These are phyloP conservation scores for Blattamonas nauphoetae DNA, from an alignment of 78 protist genomes.

Conservation along the genomic window DNA sequence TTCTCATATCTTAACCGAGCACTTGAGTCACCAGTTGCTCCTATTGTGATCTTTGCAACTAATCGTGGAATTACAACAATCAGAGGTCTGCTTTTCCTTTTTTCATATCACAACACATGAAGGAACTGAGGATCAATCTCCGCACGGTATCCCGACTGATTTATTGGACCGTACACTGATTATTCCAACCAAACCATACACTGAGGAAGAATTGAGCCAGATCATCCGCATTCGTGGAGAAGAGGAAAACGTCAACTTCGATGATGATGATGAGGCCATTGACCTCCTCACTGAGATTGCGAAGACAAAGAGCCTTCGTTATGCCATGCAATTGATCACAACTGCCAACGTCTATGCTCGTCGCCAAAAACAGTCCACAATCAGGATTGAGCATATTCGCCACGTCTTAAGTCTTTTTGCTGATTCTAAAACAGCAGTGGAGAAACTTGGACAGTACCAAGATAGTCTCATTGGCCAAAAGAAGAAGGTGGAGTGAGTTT, in stretches of 20 bases:
- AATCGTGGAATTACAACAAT: conserved; percentile 84
- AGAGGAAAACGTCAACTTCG: conserved; percentile 96
- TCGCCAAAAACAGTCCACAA: neutral
- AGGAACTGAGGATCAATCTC: neutral
- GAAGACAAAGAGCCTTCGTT: conserved; percentile 75
- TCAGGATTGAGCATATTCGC: neutral
- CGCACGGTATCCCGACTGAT: conserved; percentile 97
- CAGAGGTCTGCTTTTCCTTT: conserved; percentile 79
- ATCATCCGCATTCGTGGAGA: conserved; percentile 36
- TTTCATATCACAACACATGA: conserved; percentile 40
- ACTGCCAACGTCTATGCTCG: conserved; percentile 58
- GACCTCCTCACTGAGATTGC: conserved; percentile 70
- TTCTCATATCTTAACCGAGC: conserved; percentile 95
- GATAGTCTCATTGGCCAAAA: too few species aligned
- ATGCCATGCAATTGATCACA: conserved; percentile 84
- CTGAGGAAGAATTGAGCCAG: conserved; percentile 40
- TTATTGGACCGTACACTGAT: conserved; percentile 81
- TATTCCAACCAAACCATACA: conserved; percentile 60
- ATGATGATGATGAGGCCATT: conserved; percentile 69
- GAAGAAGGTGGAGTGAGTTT: too few species aligned
- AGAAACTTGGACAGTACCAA: too few species aligned
- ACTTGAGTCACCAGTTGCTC: conserved; percentile 81
- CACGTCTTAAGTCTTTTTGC: too few species aligned
- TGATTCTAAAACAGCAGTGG: too few species aligned
- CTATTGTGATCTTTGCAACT: conserved; percentile 87